Conservation (phyloP, 257 asterid species). For the Linderniella brevidens region DNA sequence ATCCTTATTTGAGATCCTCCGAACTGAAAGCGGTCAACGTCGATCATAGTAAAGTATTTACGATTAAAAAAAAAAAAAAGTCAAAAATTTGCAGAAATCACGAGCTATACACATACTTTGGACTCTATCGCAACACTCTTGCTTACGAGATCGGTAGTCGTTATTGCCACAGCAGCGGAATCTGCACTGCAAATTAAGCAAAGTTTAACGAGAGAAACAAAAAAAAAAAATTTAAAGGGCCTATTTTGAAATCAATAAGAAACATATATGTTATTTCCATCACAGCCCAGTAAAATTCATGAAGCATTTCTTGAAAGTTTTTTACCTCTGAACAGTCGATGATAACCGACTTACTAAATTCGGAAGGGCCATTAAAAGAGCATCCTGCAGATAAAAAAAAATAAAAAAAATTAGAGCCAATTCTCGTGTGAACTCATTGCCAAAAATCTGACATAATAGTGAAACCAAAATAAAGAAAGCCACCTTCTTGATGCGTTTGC, state of each 20-base stretch:
- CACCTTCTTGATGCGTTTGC: slow-evolving; percentile 90
- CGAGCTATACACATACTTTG: slow-evolving; percentile 26
- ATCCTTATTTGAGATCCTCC: slow-evolving; percentile 52
- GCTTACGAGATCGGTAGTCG: slow-evolving; percentile 96
- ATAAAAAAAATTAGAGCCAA: neutral
- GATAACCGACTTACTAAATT: slow-evolving; percentile 48
- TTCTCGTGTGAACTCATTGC: neutral
- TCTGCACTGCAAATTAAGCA: slow-evolving; percentile 43
- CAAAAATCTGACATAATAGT: neutral
- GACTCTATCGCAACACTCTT: slow-evolving; percentile 82
- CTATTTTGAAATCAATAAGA: neutral
- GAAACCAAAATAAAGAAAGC: slow-evolving; percentile 8
- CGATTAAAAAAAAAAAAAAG: neutral
- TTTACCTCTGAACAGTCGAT: slow-evolving; percentile 58
- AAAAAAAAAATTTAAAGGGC: neutral
- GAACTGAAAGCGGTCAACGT: slow-evolving; percentile 28
- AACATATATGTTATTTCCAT: neutral
- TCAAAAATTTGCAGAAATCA: neutral
- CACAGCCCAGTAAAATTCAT: neutral
- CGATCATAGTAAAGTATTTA: slow-evolving; percentile 2
- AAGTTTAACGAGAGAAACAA: slow-evolving; percentile 4
- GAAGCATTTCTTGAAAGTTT: slow-evolving; percentile 9
- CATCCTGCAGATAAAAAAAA: slow-evolving; percentile 46
- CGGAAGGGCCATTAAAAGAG: slow-evolving; percentile 89
- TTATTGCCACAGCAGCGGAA: slow-evolving; percentile 93